phyloP scores from a whole-genome alignment of 2,329 filamentous ascomycete genomes.

The Teratosphaeria viscida region DNA sequence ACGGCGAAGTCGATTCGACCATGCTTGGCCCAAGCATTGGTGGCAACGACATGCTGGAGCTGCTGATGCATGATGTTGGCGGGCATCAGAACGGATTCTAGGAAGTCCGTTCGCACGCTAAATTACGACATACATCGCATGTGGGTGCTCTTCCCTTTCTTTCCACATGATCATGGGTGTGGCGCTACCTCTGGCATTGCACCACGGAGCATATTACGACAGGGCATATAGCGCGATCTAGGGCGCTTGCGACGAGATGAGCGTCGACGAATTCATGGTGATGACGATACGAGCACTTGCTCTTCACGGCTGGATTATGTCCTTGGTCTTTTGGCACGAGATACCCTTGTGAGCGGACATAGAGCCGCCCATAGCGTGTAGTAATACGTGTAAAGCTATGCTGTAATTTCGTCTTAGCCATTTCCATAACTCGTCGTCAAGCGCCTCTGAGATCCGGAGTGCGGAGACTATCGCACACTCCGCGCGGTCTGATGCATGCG shows the following conservation, averaged over 20 bases:
- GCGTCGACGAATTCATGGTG: not conserved
- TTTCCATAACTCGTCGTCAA: too few species aligned
- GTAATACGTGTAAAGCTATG: not conserved
- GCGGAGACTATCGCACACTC: too few species aligned
- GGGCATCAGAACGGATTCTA: conserved; percentile 1
- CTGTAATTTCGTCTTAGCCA: not conserved
- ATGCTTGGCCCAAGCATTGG: conserved; percentile 56
- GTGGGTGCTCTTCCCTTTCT: not conserved
- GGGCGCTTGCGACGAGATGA: not conserved
- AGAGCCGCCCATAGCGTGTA: not conserved
- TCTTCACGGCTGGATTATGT: not conserved
- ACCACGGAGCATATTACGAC: not conserved
- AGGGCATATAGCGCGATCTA: not conserved
- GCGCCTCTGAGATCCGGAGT: too few species aligned
- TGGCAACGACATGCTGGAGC: conserved; percentile 40
- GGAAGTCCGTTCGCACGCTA: not conserved
- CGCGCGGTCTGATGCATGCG: not conserved
- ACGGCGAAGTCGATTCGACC: conserved; percentile 46
- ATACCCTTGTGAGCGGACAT: not conserved
- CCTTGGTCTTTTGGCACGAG: not conserved
- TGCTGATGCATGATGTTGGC: conserved; percentile 20
- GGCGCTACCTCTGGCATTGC: not conserved
- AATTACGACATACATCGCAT: not conserved
- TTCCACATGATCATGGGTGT: not conserved
- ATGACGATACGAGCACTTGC: not conserved